phyloP scores from a whole-genome alignment of 2,329 filamentous ascomycete genomes.

The Simplicillium aogashimaense region DNA sequence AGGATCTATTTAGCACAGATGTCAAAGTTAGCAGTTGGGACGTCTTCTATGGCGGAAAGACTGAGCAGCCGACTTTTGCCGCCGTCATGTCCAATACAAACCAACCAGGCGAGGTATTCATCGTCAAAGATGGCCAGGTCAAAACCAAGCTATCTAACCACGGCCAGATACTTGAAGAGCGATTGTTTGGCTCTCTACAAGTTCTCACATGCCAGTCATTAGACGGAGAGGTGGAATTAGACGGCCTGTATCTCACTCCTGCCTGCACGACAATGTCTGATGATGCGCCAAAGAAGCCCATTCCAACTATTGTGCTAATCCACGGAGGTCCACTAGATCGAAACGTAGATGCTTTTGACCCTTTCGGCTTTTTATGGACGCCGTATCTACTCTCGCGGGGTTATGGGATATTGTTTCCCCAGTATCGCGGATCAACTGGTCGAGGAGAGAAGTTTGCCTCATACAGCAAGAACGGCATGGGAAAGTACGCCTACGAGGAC shows the following conservation, averaged over 20 bases:
- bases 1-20: constrained; percentile 7
- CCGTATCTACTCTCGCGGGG: constrained; percentile 21
- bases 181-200: neutral
- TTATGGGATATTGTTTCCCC: constrained; percentile 23
- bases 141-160: constrained; percentile 11
- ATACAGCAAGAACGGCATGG: constrained; percentile 17
- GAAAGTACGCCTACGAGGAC: constrained; percentile 24
- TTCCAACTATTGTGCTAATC: constrained; percentile 21
- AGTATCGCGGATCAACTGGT: constrained; percentile 25
- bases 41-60: constrained; percentile 1
- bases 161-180: neutral
- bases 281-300: constrained; percentile 6
- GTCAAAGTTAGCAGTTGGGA: constrained; percentile 9
- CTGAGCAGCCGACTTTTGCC: constrained; percentile 3
- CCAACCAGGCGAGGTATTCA: constrained; percentile 18
- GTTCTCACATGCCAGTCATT: neutral
- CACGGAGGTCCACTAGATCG: constrained; percentile 24
- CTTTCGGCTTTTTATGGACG: constrained; percentile 12
- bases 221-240: neutral
- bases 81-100: constrained; percentile 14
- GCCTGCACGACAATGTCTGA: neutral
- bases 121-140: constrained; percentile 11
- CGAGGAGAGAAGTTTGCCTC: constrained; percentile 21
- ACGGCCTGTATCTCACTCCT: neutral
- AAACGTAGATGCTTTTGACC: constrained; percentile 17